Evolutionary conservation across 1,284 basidiomycete genomes (phyloP), one percentile per base, ranked within the genome.

Genomic region (Coniferiporia weirii): DNA sequence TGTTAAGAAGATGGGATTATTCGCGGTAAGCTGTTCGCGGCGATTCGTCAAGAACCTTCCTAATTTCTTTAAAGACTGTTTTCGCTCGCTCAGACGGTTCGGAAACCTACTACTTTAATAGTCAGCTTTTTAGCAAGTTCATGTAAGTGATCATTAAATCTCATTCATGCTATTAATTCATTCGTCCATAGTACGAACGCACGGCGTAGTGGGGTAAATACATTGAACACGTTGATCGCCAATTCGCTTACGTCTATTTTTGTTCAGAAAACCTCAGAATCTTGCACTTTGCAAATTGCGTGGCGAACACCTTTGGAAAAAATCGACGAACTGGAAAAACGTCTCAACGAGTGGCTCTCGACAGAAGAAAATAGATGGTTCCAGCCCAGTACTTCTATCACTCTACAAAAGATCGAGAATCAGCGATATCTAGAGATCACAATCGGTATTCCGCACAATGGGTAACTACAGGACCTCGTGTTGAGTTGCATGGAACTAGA

Each of bases 321-420:
- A 69, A 68, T 91, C 1, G 87, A 91, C 64, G 76, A 75, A 36
- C 76, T 91, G 9, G 84, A 88, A 67, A 75, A 78, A 57, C 75
- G 73, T 60, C 68, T 91, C 60, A 89, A 89, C 63, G 76, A 81
- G 49, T 91, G 88, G 89, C 75, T 91, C 5, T 74, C 79, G 44
- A 87, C 83, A 3, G 88, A 91, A 66, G 83, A 87, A 67, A 87
- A 89, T 67, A 75, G 88, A 38, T 89, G 87, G 86, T 90, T 78
- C 66, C 77, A 85, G 57, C 82, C 88, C 4, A 77, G 75, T 20
- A 90, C 88, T 6, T 79, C 76, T 47, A 73, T 89, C 60, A 78
- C 72, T 12, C 67, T 87, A 40, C 84, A 87, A 67, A 74, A 78
- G 40, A 86, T 89, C 67, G 73, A 76, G 27, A 83, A 76, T 64